phyloP scores from a whole-genome alignment of 2,329 filamentous ascomycete species.

The Penicillium sp. region DNA sequence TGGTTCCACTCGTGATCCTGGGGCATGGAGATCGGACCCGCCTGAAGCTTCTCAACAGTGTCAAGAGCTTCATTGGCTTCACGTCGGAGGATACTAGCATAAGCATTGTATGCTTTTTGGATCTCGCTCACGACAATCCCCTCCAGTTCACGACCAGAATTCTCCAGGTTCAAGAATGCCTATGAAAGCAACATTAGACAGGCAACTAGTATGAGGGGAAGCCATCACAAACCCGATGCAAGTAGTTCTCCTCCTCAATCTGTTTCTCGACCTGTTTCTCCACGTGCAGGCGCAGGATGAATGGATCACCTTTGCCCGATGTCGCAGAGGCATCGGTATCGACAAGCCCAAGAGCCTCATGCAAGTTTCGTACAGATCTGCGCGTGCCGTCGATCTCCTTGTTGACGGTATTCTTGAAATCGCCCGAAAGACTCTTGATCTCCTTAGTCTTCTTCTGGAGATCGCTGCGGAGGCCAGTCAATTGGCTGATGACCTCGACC shows the following conservation, averaged over 20 bases:
- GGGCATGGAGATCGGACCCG: slow-evolving; percentile 85
- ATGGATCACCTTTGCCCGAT: slow-evolving; percentile 87
- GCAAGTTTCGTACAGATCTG: slow-evolving; percentile 73
- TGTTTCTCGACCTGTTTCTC: slow-evolving; percentile 90
- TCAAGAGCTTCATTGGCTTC: slow-evolving; percentile 80
- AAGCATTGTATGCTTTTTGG: slow-evolving; percentile 94
- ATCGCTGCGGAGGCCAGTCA: slow-evolving; percentile 82
- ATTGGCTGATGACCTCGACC: slow-evolving; percentile 81
- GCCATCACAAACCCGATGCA: slow-evolving; percentile 70
- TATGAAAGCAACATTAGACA: slow-evolving; percentile 38
- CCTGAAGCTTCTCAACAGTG: slow-evolving; percentile 75
- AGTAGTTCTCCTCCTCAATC: slow-evolving; percentile 94
- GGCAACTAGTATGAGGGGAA: background rate
- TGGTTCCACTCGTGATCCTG: slow-evolving; percentile 88
- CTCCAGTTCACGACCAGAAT: slow-evolving; percentile 89
- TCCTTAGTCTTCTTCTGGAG: slow-evolving; percentile 97
- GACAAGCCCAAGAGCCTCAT: slow-evolving; percentile 74
- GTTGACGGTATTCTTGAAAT: slow-evolving; percentile 96
- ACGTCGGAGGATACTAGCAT: slow-evolving; percentile 84
- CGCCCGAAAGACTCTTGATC: slow-evolving; percentile 87
- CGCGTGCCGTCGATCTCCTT: slow-evolving; percentile 88
- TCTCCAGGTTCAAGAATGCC: slow-evolving; percentile 93
- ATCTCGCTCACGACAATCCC: slow-evolving; percentile 96
- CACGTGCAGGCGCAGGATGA: slow-evolving; percentile 77
- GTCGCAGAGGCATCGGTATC: slow-evolving; percentile 73